Conservation (phyloP, 2,329 filamentous ascomycete genomes). For the Pseudocercospora cruenta region DNA sequence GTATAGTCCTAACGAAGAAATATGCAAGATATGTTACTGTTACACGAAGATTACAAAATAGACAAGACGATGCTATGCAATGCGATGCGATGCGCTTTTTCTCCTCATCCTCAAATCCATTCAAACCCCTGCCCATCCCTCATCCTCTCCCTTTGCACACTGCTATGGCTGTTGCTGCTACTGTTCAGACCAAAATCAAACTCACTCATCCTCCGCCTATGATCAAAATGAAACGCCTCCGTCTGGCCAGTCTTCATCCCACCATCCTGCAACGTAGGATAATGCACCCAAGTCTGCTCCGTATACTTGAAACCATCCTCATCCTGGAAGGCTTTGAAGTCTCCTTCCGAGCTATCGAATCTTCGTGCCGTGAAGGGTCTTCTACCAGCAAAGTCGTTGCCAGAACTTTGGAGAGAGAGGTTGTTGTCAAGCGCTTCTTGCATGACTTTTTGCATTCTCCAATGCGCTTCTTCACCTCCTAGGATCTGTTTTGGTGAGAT, state of each 20-base stretch:
- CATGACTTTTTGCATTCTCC: constrained; percentile 38
- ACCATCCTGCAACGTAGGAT: constrained; percentile 45
- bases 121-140: background rate
- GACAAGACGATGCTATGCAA: background rate
- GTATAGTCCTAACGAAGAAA: no score
- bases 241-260: constrained; percentile 41
- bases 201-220: background rate
- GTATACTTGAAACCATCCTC: constrained; percentile 46
- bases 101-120: background rate
- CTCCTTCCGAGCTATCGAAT: constrained; percentile 45
- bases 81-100: background rate
- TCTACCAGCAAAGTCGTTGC: constrained; percentile 12
- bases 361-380: constrained; percentile 40
- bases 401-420: constrained; percentile 20
- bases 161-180: background rate
- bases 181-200: constrained; percentile 1
- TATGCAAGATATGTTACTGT: background rate
- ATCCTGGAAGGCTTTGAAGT: constrained; percentile 40
- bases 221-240: constrained; percentile 35
- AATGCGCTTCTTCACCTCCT: constrained; percentile 17
- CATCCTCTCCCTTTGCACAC: background rate
- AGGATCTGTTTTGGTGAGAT: constrained; percentile 46
- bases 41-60: background rate
- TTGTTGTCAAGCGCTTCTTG: constrained; percentile 39
- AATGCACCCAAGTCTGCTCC: constrained; percentile 52